These are phyloP conservation scores for Microsporum ferrugineum DNA, from an alignment of 2,329 filamentous ascomycete species.

Conservation along the genomic window DNA sequence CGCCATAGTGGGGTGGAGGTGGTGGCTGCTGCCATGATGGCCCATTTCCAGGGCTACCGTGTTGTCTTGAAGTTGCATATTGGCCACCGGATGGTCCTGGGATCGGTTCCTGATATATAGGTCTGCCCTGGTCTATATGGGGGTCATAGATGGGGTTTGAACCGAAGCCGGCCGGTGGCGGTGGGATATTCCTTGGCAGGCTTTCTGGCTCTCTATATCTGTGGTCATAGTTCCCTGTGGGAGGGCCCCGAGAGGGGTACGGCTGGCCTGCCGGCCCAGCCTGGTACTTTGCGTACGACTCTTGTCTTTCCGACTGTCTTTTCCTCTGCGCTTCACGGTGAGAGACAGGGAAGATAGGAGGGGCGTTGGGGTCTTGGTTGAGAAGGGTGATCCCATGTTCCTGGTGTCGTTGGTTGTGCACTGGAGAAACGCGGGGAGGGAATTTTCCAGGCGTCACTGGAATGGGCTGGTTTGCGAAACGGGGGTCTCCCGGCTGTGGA, in stretches of 20 bases:
- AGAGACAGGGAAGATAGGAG: constrained; percentile 12
- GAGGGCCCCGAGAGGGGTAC: constrained; percentile 8
- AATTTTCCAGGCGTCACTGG: constrained; percentile 3
- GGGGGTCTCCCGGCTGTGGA: background rate
- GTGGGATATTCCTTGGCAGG: constrained; percentile 5
- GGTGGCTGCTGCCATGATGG: constrained; percentile 7
- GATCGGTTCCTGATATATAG: constrained; percentile 3
- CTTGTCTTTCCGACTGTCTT: constrained; percentile 2
- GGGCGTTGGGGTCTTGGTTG: constrained; percentile 11
- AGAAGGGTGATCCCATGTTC: constrained; percentile 12
- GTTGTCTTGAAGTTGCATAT: constrained; percentile 2
- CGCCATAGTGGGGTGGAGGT: background rate
- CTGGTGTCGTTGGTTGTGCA: constrained; percentile 1
- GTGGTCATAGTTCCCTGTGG: constrained; percentile 6
- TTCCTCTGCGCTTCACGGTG: constrained; percentile 12
- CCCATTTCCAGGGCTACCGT: constrained; percentile 7
- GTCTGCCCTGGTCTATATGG: constrained; percentile 3
- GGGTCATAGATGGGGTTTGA: background rate
- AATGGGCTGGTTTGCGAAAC: background rate
- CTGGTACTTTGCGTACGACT: constrained; percentile 2
- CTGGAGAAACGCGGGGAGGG: constrained; percentile 4
- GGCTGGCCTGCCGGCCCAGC: constrained; percentile 3
- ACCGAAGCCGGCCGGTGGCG: background rate
- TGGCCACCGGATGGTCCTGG: background rate
- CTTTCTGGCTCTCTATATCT: constrained; percentile 5